Conservation (phyloP, 2,329 filamentous ascomycete species). For the Diaporthe nobilis region DNA sequence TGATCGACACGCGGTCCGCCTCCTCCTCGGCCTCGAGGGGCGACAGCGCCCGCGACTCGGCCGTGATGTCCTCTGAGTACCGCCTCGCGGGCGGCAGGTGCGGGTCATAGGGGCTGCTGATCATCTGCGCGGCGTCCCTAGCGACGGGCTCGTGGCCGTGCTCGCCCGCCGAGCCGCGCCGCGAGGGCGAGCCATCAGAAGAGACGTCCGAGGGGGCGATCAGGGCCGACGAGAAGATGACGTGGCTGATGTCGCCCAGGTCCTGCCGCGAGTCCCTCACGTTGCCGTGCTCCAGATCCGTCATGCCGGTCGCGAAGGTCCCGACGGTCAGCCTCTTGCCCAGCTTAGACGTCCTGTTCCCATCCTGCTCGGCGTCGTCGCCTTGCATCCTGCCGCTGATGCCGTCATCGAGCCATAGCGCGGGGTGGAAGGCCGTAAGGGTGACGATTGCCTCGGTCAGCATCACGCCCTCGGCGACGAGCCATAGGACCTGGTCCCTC, state of each 20-base stretch:
- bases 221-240: slow-evolving; percentile 31
- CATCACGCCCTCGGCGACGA: slow-evolving; percentile 49
- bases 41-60: slow-evolving; percentile 35
- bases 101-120: neutral
- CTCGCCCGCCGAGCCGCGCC: slow-evolving; percentile 28
- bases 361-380: neutral
- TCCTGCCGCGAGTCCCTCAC: slow-evolving; percentile 13
- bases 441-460: slow-evolving; percentile 49
- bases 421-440: slow-evolving; percentile 49
- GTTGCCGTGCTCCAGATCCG: slow-evolving; percentile 12
- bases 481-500: slow-evolving; percentile 48
- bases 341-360: slow-evolving; percentile 7
- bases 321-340: slow-evolving; percentile 36
- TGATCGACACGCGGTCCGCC: slow-evolving; percentile 32
- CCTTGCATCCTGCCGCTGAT: neutral
- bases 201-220: slow-evolving; percentile 41
- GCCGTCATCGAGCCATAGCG: slow-evolving; percentile 43
- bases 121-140: neutral
- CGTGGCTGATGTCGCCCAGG: slow-evolving; percentile 28
- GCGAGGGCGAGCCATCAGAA: slow-evolving; percentile 28
- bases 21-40: slow-evolving; percentile 37
- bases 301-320: slow-evolving; percentile 28
- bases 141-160: slow-evolving; percentile 19
- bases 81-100: slow-evolving; percentile 8
- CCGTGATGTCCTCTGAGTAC: slow-evolving; percentile 38